Percentiles rank a stretch among this genome's conserved stretches.
Conservation (phyloP, 208 protist species). For the Leishmania martiniquensis region DNA sequence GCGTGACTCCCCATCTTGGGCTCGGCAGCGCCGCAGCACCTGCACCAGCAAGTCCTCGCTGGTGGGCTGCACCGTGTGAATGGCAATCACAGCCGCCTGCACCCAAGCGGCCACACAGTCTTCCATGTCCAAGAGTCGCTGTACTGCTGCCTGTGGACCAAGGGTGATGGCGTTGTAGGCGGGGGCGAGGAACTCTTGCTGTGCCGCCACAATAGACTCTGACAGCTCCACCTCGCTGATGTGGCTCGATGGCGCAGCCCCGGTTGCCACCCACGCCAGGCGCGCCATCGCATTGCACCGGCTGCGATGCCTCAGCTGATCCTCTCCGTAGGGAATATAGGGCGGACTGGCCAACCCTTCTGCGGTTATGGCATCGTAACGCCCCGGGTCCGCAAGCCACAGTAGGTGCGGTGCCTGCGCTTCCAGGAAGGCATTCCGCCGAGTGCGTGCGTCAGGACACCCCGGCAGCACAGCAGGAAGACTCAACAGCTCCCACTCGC, state of each 20-base stretch:
- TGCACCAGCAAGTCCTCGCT: constrained; percentile 70
- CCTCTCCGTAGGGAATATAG: constrained; percentile 56
- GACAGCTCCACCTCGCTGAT: constrained; percentile 51
- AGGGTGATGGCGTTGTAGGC: constrained; percentile 35
- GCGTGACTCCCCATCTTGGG: constrained; percentile 47
- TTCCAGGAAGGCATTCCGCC: constrained; percentile 62
- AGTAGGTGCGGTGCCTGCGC: constrained; percentile 71
- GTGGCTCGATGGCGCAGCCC: constrained; percentile 32
- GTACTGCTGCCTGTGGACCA: constrained; percentile 60
- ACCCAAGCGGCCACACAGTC: constrained; percentile 64
- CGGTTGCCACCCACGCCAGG: constrained; percentile 61
- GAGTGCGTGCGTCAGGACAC: constrained; percentile 27
- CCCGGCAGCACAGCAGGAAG: constrained; percentile 54
- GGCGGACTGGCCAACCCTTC: constrained; percentile 41
- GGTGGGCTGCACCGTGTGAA: constrained; percentile 34
- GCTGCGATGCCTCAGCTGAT: constrained; percentile 49
- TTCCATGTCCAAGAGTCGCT: constrained; percentile 52
- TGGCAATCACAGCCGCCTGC: constrained; percentile 52
- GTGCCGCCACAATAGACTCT: constrained; percentile 43
- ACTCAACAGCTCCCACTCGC: constrained; percentile 82
- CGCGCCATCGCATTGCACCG: constrained; percentile 61
- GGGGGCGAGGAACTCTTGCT: constrained; percentile 52
- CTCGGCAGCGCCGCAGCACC: constrained; percentile 61
- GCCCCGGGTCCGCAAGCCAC: constrained; percentile 64
- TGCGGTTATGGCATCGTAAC: constrained; percentile 56